Base-by-base conservation (phyloP, 148 eudicot genomes). In the Chenopodium berlandieri region DNA sequence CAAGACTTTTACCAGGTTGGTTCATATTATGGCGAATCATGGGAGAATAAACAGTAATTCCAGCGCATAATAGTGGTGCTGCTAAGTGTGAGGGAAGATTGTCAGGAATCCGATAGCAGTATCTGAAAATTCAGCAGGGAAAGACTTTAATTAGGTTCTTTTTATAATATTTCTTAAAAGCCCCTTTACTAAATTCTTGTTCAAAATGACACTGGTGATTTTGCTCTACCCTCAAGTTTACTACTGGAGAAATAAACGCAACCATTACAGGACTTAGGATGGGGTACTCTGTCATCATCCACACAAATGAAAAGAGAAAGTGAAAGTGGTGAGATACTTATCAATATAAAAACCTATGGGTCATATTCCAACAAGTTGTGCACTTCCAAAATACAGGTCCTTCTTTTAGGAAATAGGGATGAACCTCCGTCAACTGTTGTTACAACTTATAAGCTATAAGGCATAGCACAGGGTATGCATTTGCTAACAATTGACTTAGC, bases 41-140 rank as follows among this genome's bases (percentile, higher is more conserved):
- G 27, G 96, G 98, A 40, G 92, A 23, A 79, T 92, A 94, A 12
- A 94, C 98, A 20, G 93, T 92, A 37, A 92, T 90, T 81, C 98
- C 98, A 71, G 98, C 96, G 78, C 98, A 94, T 14, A 92, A 86
- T 77, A 94, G 81, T 63, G 94, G 94, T 20, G 97, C 98, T 71
- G 94, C 98, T 50, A 83, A 56, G 50, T 89, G 88, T 64, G 85
- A 74, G n/a, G 98, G 97, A 80, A 86, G 88, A 62, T 84, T 87
- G 8, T 89, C 92, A 1, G 98, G 96, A 81, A 92, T 92, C 80
- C 32, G 91, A 73, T 27, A 89, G 83, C 93, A 90, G 85, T 91
- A 93, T 86, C 97, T 93, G 87, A 69, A 84, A 27, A 82, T 74
- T 68, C 40, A 81, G 64, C 50, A 73, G 44, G 44, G 44, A 40